Conservation (phyloP, 2,329 filamentous ascomycete genomes). For the Apiospora saccharicola region DNA sequence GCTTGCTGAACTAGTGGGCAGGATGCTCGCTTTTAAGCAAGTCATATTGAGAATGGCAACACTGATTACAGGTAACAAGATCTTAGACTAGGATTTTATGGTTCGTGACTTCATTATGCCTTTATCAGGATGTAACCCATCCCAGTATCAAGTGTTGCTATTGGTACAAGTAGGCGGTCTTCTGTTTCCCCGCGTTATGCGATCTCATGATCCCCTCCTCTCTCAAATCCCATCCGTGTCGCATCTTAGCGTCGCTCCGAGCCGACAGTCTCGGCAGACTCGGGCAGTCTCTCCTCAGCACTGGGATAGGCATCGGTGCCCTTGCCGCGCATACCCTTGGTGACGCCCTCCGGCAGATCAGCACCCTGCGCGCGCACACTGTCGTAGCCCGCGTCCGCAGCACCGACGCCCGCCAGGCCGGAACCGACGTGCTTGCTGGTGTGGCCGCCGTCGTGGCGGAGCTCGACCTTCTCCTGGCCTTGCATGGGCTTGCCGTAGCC, state of each 20-base stretch:
- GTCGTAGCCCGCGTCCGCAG: constrained; percentile 38
- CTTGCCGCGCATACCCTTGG: constrained; percentile 34
- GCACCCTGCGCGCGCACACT: constrained; percentile 38
- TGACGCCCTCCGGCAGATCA: constrained; percentile 43
- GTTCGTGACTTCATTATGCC: background rate
- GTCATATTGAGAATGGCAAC: too few relatives aligned
- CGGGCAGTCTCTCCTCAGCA: constrained; percentile 37
- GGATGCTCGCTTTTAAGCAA: background rate
- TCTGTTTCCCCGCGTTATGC: background rate
- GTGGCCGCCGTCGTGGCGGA: constrained; percentile 41
- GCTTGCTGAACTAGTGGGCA: too few relatives aligned
- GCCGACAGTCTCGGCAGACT: constrained; percentile 37
- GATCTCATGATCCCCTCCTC: background rate
- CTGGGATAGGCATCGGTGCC: constrained; percentile 32
- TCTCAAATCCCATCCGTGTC: background rate
- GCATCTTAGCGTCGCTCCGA: constrained; percentile 29
- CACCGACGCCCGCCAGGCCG: constrained; percentile 50
- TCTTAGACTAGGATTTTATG: background rate
- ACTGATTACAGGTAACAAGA: background rate
- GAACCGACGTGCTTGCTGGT: constrained; percentile 46
- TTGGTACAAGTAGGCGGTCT: background rate
- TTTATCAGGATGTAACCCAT: background rate
- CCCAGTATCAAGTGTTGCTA: background rate
- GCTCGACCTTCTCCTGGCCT: constrained; percentile 52
- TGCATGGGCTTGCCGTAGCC: constrained; percentile 52